Percentiles rank a stretch among this genome's conserved stretches.
Evolutionary conservation across 768 basidiomycete genomes (phyloP).

Genomic region (Phlebiopsis flavidoalba): DNA sequence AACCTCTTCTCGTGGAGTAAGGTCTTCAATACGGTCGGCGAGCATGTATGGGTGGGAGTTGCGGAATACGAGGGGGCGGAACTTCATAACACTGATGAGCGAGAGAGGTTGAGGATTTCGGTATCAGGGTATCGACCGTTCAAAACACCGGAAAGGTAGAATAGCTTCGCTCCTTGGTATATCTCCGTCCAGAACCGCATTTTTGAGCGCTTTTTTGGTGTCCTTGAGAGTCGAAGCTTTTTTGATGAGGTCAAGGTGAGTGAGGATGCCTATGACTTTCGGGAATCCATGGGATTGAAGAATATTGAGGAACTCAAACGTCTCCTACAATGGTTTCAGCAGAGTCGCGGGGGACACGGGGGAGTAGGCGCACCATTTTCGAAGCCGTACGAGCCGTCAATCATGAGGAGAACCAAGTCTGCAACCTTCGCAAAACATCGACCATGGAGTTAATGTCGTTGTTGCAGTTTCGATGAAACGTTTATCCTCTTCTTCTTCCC

Average conservation of each 20-base stretch:
- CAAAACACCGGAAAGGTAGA: constrained; percentile 94
- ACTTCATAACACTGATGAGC: constrained; percentile 98
- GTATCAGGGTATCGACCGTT: constrained; percentile 97
- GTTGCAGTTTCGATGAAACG: constrained; percentile 96
- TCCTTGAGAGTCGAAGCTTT: constrained; percentile 79
- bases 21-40: constrained; percentile 91
- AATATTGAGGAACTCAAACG: constrained; percentile 97
- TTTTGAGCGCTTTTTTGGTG: constrained; percentile 93
- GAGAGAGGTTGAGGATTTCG: constrained; percentile 92
- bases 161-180: constrained; percentile 96
- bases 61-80: constrained; percentile 93
- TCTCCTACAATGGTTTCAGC: constrained; percentile 58
- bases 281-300: constrained; percentile 97
- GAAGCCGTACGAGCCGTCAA: constrained; percentile 96
- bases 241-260: constrained; percentile 96
- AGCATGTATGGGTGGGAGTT: constrained; percentile 94
- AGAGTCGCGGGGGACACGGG: background rate
- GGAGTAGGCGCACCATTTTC: constrained; percentile 73
- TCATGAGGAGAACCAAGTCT: constrained; percentile 94
- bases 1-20: constrained; percentile 83
- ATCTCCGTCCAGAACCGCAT: constrained; percentile 99
- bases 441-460: constrained; percentile 99
- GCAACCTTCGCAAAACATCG: constrained; percentile 95
- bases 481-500: constrained; percentile 92
- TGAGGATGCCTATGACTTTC: constrained; percentile 94